These are phyloP conservation scores for Neodidymelliopsis sp. DNA, from an alignment of 2,329 filamentous ascomycete genomes.

Conservation along the genomic window DNA sequence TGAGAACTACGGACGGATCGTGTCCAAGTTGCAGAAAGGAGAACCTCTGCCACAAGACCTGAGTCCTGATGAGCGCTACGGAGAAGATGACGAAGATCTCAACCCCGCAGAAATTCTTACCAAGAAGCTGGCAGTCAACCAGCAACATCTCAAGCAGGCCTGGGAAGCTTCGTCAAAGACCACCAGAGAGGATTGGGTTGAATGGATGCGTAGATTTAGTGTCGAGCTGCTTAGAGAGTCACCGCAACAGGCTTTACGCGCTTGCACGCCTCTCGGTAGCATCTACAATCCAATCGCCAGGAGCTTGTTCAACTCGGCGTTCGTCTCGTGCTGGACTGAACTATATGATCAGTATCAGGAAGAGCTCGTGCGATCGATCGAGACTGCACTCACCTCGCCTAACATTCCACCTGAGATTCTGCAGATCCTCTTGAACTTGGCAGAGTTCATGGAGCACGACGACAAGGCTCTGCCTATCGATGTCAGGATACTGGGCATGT, in stretches of 20 bases:
- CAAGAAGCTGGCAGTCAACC: conserved; percentile 96
- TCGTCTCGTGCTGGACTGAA: conserved; percentile 98
- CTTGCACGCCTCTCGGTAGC: conserved; percentile 89
- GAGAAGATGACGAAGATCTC: conserved; percentile 79
- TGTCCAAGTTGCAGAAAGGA: conserved; percentile 91
- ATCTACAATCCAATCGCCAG: conserved; percentile 90
- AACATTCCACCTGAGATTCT: conserved; percentile 96
- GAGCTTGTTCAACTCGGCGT: conserved; percentile 97
- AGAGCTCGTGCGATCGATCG: conserved; percentile 93
- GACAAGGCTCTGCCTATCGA: conserved; percentile 98
- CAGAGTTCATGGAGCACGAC: conserved; percentile 99
- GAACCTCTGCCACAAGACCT: conserved; percentile 95
- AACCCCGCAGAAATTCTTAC: conserved; percentile 83
- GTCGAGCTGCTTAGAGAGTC: conserved; percentile 94
- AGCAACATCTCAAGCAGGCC: conserved; percentile 93
- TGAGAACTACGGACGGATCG: conserved; percentile 88
- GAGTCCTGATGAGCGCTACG: conserved; percentile 83
- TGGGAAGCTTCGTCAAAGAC: conserved; percentile 98
- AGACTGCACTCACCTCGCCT: conserved; percentile 91
- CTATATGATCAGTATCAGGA: conserved; percentile 97
- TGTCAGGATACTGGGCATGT: conserved; percentile 90
- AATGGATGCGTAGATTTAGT: conserved; percentile 97
- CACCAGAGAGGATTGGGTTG: conserved; percentile 98
- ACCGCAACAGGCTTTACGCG: conserved; percentile 91
- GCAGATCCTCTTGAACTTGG: conserved; percentile 91